phyloP scores from a whole-genome alignment of 306 rosid genomes.

The Delonix regia region DNA sequence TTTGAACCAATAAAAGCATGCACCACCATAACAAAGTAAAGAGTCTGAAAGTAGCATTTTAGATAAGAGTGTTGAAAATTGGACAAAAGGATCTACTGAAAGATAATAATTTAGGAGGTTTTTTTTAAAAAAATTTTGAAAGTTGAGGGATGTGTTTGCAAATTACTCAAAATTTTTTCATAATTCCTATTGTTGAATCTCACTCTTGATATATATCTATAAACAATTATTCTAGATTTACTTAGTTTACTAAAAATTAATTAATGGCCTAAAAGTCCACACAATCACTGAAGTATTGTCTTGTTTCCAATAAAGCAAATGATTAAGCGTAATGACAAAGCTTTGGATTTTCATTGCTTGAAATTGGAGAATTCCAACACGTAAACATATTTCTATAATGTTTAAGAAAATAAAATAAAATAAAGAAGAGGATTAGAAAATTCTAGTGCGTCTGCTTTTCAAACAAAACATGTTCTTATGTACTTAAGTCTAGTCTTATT shows the following conservation, averaged over 20 bases:
- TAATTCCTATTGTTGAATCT: background rate
- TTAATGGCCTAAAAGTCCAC: background rate
- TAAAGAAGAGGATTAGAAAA: background rate
- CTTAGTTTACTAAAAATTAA: background rate
- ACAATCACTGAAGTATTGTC: background rate
- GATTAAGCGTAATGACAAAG: constrained; percentile 36
- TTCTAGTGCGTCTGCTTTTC: constrained; percentile 34
- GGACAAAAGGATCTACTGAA: too few species aligned
- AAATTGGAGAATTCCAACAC: constrained; percentile 29
- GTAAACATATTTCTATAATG: constrained; percentile 15
- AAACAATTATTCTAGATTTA: background rate
- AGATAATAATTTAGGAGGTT: too few species aligned
- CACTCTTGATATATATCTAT: background rate
- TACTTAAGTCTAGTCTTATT: constrained; percentile 16
- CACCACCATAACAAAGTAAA: too few species aligned
- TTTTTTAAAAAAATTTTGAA: too few species aligned
- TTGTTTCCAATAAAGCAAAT: constrained; percentile 42
- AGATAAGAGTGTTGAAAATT: too few species aligned
- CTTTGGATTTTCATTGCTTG: constrained; percentile 33
- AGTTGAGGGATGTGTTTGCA: too few species aligned
- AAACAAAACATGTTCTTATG: constrained; percentile 31
- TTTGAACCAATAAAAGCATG: too few species aligned
- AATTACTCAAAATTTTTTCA: background rate
- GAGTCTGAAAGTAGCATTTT: too few species aligned
- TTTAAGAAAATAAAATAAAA: constrained; percentile 23